A percentile compares a stretch with the other conserved stretches of the same genome.
Conservation (phyloP, 2,329 filamentous ascomycete genomes). For the Colletotrichum scovillei region DNA sequence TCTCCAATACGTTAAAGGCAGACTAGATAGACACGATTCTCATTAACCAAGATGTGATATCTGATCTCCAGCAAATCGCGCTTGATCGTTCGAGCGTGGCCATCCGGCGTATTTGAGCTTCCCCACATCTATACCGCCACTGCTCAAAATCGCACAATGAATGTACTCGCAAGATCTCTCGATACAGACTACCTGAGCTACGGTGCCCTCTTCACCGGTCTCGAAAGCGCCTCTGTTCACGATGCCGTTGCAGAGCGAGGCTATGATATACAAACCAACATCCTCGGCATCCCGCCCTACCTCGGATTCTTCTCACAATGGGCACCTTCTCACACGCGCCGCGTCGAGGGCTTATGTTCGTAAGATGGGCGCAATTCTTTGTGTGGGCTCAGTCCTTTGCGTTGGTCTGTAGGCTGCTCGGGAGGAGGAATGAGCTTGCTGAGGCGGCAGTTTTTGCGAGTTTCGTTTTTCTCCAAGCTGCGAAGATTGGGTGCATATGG, state of each 20-base stretch:
- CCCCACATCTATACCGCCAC: neutral
- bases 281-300: neutral
- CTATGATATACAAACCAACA: neutral
- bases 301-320: neutral
- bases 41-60: neutral
- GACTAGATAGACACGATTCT: neutral
- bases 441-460: too few species aligned
- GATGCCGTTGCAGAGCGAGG: neutral
- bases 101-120: neutral
- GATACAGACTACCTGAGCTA: neutral
- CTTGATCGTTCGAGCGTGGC: neutral
- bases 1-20: neutral
- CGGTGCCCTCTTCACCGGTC: neutral
- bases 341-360: neutral
- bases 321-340: neutral
- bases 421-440: neutral
- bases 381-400: neutral
- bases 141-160: neutral
- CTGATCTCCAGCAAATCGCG: neutral
- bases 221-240: neutral
- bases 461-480: neutral
- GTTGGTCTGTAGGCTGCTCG: neutral
- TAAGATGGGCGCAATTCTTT: neutral
- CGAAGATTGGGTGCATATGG: neutral
- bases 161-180: neutral